Evolutionary conservation across 345 rosid genomes (phyloP), one percentile per base, ranked within the genome.

Genomic region (Adansonia digitata): DNA sequence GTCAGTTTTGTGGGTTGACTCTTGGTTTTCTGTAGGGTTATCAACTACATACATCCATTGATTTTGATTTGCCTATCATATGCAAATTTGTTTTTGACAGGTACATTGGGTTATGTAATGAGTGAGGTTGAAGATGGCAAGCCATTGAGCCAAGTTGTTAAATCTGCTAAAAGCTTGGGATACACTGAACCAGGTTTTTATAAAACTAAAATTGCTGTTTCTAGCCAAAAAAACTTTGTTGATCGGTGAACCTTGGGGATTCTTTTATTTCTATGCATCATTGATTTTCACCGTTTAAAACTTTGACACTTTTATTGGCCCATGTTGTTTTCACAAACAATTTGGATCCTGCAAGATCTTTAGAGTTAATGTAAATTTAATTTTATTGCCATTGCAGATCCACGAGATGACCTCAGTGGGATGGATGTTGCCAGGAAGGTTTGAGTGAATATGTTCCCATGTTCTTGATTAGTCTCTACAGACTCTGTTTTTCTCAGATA

Each of bases 391-490:
- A 22, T 64, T 51, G 71, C 77, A 74, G 98, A 94, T 92, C 98
- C 98, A 51, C 94, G 98, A 18, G 98, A 94, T 77, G 98, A 94
- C 85, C 97, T 94, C 0, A 74, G 97, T 70, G 98, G 98, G 77
- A 88, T 91, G 95, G 98, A 94, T 81, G 98, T 92, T 79, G 98
- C 97, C 20, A 89, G 98, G 84, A 94, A 94, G 98, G 98, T 92
- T 69, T 37, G 81, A 20, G 71, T 59, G n/a, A 53, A 52, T 77
- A 22, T 39, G 13, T 55, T 57, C 37, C 2, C 22, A 9, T 66
- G 48, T 69, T 67, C 53, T 75, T 40, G 29, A 60, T 48, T 37
- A 12, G 20, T 66, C 59, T 55, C 56, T 71, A 60, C 75, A 59
- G 27, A 14, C 35, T 73, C 48, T 69, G 37, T 64, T 62, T 20